Evolutionary conservation across 2,329 filamentous ascomycete genomes (phyloP).

Genomic region (Clarireedia paspali): DNA sequence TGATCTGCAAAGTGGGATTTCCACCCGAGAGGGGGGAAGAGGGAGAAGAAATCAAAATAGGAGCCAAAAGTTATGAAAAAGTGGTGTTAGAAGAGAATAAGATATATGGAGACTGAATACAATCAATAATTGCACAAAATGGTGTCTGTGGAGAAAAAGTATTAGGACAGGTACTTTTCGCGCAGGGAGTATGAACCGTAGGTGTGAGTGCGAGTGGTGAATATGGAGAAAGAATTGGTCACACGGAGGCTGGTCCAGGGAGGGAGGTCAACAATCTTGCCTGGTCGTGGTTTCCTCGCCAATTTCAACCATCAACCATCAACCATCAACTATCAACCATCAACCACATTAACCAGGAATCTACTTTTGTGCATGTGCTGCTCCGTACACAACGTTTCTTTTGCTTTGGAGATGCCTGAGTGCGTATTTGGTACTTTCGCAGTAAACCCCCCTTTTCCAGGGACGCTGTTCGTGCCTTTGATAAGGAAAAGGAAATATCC

Average conservation of each 20-base stretch:
- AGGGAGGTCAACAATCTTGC: neutral
- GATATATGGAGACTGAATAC: neutral
- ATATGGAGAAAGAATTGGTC: neutral
- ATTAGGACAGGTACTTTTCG: neutral
- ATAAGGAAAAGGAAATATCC: neutral
- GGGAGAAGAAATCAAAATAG: conserved; percentile 1
- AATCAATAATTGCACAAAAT: neutral
- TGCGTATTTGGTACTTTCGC: neutral
- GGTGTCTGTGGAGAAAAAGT: neutral
- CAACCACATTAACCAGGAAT: conserved; percentile 3
- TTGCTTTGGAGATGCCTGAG: neutral
- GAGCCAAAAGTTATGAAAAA: conserved; percentile 1
- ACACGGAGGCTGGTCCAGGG: conserved; percentile 3
- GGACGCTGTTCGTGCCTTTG: neutral
- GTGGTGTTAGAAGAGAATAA: neutral
- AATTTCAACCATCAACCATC: conserved; percentile 15
- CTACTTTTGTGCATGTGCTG: conserved; percentile 15
- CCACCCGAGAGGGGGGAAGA: conserved; percentile 5
- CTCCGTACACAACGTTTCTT: neutral
- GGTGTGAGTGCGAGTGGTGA: no score
- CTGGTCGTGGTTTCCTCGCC: conserved; percentile 5
- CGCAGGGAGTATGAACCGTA: no score
- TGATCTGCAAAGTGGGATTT: conserved; percentile 10
- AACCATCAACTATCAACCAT: conserved; percentile 1
- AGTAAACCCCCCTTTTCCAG: neutral